Evolutionary conservation across 2,329 filamentous ascomycete genomes (phyloP), one percentile per base, ranked within the genome.

Genomic region (Calonectria multiphialidica): DNA sequence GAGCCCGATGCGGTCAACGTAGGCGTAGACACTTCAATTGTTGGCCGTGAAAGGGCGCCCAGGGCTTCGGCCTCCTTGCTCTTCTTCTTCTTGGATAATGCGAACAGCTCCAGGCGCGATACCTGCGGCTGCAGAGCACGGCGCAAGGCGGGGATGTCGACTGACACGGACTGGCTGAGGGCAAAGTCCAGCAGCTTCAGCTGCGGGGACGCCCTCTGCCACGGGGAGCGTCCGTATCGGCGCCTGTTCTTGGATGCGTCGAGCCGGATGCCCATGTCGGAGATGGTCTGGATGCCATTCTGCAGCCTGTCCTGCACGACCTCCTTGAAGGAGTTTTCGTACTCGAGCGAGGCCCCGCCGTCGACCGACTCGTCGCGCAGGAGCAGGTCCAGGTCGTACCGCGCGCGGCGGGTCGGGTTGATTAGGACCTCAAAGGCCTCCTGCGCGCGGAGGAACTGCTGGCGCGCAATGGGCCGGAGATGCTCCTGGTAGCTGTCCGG

Each of bases 371-470:
- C 78, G 44, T 77, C 63, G 30, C 74, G 66, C 23, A 79, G 64
- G 23, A 80, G 74, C 37, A 77, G 76, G 23, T 78, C 76, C 10
- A 82, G 76, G 71, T 88, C 86, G 68, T 88, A 88, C 42, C 82
- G 82, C 6, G 83, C 80, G 40, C 85, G 82, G 25, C 84, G 82
- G 18, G 80, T 78, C 16, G 86, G 85, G 61, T 87, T 83, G 57
- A 86, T 83, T n/a, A 89, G 81, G 1, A 84, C 86, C 78, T 88
- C 87, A 59, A 87, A 88, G 9, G 86, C 87, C 15, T 80, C 78
- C 68, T 88, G 84, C 3, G 85, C 82, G 45, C 81, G 78, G 13
- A 81, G 78, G 59, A 88, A 85, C 74, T 87, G 86, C 25, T 78
- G 77, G 15, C 82, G 82, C 25, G 87, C 86, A 42, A 83, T 75